Conservation (phyloP, 495 filamentous ascomycete species). For the Penicillium egyptiacum region DNA sequence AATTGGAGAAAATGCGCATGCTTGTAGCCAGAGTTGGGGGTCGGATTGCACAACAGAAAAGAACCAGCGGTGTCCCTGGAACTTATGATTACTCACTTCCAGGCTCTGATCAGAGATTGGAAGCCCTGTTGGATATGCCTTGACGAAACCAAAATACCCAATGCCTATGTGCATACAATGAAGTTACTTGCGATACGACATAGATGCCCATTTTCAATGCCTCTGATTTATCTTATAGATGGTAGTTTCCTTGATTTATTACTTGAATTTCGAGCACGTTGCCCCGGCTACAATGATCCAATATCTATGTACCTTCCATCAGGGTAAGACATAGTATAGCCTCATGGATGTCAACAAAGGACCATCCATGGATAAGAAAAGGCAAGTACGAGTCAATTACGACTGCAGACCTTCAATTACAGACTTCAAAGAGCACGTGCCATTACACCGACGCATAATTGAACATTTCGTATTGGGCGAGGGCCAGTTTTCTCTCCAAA, state of each 20-base stretch:
- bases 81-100: constrained; percentile 27
- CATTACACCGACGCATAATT: constrained; percentile 11
- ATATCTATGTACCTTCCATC: constrained; percentile 6
- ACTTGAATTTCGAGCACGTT: background rate
- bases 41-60: constrained; percentile 49
- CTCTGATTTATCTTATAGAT: background rate
- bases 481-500: constrained; percentile 1
- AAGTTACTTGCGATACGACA: background rate
- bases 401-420: constrained; percentile 1
- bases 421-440: constrained; percentile 10
- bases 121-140: constrained; percentile 40
- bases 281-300: background rate
- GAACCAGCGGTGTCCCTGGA: constrained; percentile 15
- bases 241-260: background rate
- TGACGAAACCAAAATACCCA: constrained; percentile 21
- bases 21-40: constrained; percentile 70
- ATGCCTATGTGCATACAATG: constrained; percentile 3
- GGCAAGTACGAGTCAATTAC: constrained; percentile 9
- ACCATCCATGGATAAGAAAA: background rate
- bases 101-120: constrained; percentile 37
- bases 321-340: background rate
- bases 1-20: constrained; percentile 75
- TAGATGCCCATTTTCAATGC: too few species aligned
- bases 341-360: background rate
- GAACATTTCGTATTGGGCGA: constrained; percentile 14